phyloP scores from a whole-genome alignment of 2,329 filamentous ascomycete genomes.

The Zasmidium cellare region DNA sequence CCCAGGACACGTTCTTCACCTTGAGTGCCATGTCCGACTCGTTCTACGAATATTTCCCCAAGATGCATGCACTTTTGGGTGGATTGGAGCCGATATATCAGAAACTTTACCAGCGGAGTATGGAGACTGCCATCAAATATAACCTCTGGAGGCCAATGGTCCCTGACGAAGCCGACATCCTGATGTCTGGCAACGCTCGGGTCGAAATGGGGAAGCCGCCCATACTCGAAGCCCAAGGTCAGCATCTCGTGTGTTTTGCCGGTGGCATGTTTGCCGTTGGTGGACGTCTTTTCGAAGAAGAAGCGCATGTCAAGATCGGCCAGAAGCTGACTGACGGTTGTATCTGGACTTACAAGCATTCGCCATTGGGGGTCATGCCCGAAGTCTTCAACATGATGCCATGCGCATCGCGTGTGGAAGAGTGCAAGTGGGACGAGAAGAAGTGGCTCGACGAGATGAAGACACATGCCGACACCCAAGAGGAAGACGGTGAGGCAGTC shows the following conservation, averaged over 20 bases:
- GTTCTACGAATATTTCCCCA: conserved; percentile 46
- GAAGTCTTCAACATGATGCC: conserved; percentile 57
- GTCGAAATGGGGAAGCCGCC: conserved; percentile 28
- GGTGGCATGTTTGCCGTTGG: conserved; percentile 65
- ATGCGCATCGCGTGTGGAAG: conserved; percentile 42
- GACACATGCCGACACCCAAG: conserved; percentile 26
- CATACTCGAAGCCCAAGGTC: conserved; percentile 51
- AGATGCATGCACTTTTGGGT: conserved; percentile 50
- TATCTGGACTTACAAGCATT: conserved; percentile 62
- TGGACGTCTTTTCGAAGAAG: conserved; percentile 55
- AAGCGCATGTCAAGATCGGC: conserved; percentile 56
- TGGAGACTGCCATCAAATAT: conserved; percentile 45
- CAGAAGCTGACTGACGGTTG: conserved; percentile 60
- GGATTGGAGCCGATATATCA: conserved; percentile 48
- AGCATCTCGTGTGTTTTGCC: conserved; percentile 61
- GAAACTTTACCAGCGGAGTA: conserved; percentile 57
- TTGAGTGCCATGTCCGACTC: conserved; percentile 39
- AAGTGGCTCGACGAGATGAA: conserved; percentile 48
- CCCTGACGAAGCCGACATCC: conserved; percentile 46
- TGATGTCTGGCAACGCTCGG: conserved; percentile 47
- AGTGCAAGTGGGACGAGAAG: conserved; percentile 57
- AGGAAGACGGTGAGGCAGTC: conserved; percentile 33
- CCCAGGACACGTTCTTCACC: conserved; percentile 39
- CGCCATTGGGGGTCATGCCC: conserved; percentile 61
- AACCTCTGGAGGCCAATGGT: conserved; percentile 53